phyloP scores from a whole-genome alignment of 805 yeast species.

The Debaryomyces hansenii region DNA sequence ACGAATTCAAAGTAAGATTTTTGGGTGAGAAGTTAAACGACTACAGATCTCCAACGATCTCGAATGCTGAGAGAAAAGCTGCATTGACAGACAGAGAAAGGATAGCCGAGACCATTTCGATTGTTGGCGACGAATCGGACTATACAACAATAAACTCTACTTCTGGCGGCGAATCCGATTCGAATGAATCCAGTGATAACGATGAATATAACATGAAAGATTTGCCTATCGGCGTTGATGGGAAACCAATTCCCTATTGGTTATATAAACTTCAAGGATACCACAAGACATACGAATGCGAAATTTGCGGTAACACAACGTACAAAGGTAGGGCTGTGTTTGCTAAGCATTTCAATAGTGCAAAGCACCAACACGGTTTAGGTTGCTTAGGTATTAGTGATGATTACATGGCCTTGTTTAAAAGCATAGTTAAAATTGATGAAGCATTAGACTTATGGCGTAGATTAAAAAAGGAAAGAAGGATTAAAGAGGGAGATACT shows the following conservation, averaged over 20 bases:
- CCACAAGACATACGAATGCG: conserved; percentile 71
- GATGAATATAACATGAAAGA: conserved; percentile 50
- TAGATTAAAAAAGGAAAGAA: conserved; percentile 35
- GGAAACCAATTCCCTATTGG: conserved; percentile 93
- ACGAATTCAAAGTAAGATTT: conserved; percentile 41
- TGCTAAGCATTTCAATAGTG: conserved; percentile 72
- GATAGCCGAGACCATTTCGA: conserved; percentile 46
- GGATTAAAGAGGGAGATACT: conserved; percentile 37
- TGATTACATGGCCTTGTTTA: conserved; percentile 45
- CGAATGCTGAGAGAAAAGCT: conserved; percentile 62
- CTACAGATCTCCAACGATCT: conserved; percentile 49
- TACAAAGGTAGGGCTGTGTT: conserved; percentile 75
- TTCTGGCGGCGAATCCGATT: conserved; percentile 19
- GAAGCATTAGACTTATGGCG: conserved; percentile 69
- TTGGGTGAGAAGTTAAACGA: conserved; percentile 38
- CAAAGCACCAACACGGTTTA: conserved; percentile 72
- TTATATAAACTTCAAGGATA: conserved; percentile 86
- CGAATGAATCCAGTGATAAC: conserved; percentile 25
- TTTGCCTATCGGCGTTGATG: conserved; percentile 83
- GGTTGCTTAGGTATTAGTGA: conserved; percentile 69
- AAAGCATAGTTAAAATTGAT: conserved; percentile 61
- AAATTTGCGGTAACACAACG: conserved; percentile 75
- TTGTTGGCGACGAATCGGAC: conserved; percentile 38
- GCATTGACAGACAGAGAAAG: conserved; percentile 74
- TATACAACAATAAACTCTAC: conserved; percentile 37